These are phyloP conservation scores for Brassica rapa DNA, from an alignment of 345 rosid species.

Conservation along the genomic window DNA sequence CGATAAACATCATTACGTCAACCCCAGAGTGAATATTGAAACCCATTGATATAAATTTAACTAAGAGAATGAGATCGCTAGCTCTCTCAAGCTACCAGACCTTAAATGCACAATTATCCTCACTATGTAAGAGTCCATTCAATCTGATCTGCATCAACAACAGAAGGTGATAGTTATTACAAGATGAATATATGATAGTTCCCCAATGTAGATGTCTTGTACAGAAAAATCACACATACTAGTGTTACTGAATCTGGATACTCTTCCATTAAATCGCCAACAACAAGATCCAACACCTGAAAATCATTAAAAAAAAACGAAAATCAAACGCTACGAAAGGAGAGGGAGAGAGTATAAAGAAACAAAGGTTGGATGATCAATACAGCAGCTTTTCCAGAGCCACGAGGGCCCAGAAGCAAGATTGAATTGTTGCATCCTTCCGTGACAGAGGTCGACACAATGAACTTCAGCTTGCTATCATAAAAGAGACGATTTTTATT, in stretches of 20 bases:
- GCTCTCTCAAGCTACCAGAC: slow-evolving; percentile 35
- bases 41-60: neutral
- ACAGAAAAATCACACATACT: slow-evolving; percentile 36
- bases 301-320: neutral
- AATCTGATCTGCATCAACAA: slow-evolving; percentile 66
- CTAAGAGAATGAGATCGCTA: neutral
- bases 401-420: slow-evolving; percentile 71
- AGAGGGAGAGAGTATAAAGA: neutral
- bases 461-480: slow-evolving; percentile 72
- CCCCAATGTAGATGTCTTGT: too few relatives aligned
- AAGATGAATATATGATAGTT: neutral
- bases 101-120: slow-evolving; percentile 82
- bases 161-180: slow-evolving; percentile 1
- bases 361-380: neutral
- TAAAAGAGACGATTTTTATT: neutral
- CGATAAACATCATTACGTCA: too few relatives aligned
- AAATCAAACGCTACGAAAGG: neutral
- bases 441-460: slow-evolving; percentile 29
- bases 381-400: slow-evolving; percentile 86
- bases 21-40: too few relatives aligned
- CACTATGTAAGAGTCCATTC: slow-evolving; percentile 87
- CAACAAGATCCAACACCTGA: slow-evolving; percentile 88
- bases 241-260: slow-evolving; percentile 65
- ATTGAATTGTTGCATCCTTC: slow-evolving; percentile 75
- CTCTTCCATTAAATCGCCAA: slow-evolving; percentile 46